Conservation (phyloP, 1,284 basidiomycete species). For the Ustilago trichophora region DNA sequence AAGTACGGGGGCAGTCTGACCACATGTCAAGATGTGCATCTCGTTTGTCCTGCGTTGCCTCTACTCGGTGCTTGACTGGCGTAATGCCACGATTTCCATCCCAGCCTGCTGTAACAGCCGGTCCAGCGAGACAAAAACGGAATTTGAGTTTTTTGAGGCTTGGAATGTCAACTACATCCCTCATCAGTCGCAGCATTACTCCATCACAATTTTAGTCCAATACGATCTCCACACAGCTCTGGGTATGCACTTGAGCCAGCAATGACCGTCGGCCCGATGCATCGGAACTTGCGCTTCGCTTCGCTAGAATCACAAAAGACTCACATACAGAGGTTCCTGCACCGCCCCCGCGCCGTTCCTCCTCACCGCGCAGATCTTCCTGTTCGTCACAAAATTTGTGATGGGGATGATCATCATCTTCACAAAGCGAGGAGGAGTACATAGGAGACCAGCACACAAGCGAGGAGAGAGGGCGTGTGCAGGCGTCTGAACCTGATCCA, state of each 20-base stretch:
- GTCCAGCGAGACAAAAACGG: too few species aligned
- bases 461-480: too few species aligned
- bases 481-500: too few species aligned
- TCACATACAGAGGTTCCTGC: not conserved
- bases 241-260: too few species aligned
- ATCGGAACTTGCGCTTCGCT: too few species aligned
- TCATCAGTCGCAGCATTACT: too few species aligned
- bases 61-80: not conserved
- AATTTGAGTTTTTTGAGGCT: constrained; percentile 22
- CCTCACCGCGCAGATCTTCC: constrained; percentile 4
- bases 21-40: constrained; percentile 27
- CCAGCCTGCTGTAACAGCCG: not conserved
- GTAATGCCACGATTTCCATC: too few species aligned
- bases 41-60: not conserved
- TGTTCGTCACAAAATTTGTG: too few species aligned
- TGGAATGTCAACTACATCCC: constrained; percentile 24
- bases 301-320: too few species aligned
- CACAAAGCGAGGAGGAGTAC: too few species aligned
- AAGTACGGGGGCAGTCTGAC: not conserved
- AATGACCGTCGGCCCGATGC: not conserved
- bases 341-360: not conserved
- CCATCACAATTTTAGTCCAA: not conserved
- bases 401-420: too few species aligned
- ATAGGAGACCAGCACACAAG: too few species aligned
- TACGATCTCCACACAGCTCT: not conserved